Base-by-base conservation (phyloP, 345 rosid genomes). In the Eucalyptus leucophloia region DNA sequence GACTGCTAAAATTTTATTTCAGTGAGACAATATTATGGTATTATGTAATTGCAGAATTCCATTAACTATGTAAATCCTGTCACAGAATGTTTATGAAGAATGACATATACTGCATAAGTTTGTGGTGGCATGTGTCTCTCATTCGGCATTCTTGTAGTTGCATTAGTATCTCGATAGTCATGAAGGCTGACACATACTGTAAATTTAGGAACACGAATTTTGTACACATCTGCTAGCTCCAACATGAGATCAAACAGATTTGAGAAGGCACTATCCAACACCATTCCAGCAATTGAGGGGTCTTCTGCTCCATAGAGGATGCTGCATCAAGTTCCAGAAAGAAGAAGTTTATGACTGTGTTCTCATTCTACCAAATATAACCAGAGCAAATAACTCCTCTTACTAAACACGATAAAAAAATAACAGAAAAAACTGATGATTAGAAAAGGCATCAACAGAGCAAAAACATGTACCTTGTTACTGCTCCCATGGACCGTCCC, bases 401-500 rank as follows among this genome's bases (percentile, higher is more conserved):
- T 87, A 49, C 85, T 67, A 80, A 88, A 62, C 87, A 77, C 60
- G 2, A 77, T 37, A 77, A 37, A 72, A 77, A 37, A 19, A 37
- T 3, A 72, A 65, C 91, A 83, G 92, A 89, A 30, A 72, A 91
- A 88, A 19, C 62, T 9, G 12, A 24, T 40, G 47, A 77, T 77
- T 13, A 40, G 30, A 77, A 17, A n/a, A 49, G 77, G 47, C 49
- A 2, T 15, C 17, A 32, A 58, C 40, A 32, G 47, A 45, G 34
- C 37, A 49, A 42, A 77, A 67, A 54, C 60, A 49, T n/a, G 56
- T 92, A 98, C 99, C 99, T 92, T 88, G 99, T 98, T 89, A 98
- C 99, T 9, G 99, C 99, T 87, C 99, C 99, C 99, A 98, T 98
- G 67, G 99, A 98, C 88, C 99, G 97, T 90, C 99, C 99, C 99